Conservation (phyloP, 805 yeast genomes). For the Ascoidea asiatica region DNA sequence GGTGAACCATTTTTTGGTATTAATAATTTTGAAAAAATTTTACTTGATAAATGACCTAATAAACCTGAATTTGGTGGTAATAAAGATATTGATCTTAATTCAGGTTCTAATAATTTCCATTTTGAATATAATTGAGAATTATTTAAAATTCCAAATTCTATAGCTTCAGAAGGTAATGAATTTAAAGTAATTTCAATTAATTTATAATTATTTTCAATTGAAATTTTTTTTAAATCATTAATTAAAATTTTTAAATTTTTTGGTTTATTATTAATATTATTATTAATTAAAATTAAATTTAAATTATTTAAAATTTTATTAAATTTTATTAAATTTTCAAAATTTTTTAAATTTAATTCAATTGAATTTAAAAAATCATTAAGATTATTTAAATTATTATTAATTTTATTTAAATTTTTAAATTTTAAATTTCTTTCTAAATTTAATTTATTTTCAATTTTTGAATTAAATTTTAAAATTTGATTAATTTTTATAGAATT, state of each 20-base stretch:
- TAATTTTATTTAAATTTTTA: no score
- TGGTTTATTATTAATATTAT: not conserved
- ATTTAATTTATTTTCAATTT: not conserved
- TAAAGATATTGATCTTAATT: conserved; percentile 76
- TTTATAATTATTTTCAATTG: conserved; percentile 32
- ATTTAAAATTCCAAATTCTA: conserved; percentile 49
- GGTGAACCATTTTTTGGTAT: conserved; percentile 72
- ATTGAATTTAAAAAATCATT: no score
- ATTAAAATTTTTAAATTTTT: no score
- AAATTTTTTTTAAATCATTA: conserved; percentile 15
- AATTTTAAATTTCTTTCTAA: not conserved
- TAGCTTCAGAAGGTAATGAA: conserved; percentile 30
- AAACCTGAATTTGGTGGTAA: conserved; percentile 94
- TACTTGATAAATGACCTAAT: conserved; percentile 79
- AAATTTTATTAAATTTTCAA: not conserved
- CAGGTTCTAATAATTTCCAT: conserved; percentile 71
- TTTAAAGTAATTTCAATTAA: conserved; percentile 35
- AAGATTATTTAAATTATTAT: no score
- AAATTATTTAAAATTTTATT: no score
- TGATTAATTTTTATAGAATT: not conserved
- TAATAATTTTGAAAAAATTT: conserved; percentile 60
- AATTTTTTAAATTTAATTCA: not conserved
- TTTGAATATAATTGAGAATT: conserved; percentile 67
- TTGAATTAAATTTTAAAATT: no score
- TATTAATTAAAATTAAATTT: no score